Conservation (phyloP, 2,329 filamentous ascomycete species). For the Madurella mycetomatis region DNA sequence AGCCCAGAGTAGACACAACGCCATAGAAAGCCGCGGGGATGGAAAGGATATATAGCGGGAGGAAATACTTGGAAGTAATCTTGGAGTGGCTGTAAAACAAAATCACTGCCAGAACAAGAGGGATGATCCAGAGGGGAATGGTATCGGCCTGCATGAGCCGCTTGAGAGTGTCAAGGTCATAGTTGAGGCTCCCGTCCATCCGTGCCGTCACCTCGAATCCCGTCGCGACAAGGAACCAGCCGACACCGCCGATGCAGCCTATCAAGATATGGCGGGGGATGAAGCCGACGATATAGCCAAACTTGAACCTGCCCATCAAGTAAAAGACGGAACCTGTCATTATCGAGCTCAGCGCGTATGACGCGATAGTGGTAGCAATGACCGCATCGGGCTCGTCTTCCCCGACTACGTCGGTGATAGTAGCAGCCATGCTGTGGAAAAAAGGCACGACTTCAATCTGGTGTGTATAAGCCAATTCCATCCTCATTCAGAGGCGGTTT, state of each 20-base stretch:
- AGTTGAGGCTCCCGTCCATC: conserved; percentile 78
- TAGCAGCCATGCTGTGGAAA: conserved; percentile 96
- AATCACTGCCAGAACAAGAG: conserved; percentile 68
- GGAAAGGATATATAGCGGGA: conserved; percentile 79
- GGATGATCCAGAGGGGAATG: conserved; percentile 75
- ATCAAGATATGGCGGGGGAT: conserved; percentile 95
- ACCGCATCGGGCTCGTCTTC: conserved; percentile 78
- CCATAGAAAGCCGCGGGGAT: conserved; percentile 77
- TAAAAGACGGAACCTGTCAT: conserved; percentile 91
- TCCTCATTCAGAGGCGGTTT: background rate
- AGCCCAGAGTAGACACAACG: conserved; percentile 65
- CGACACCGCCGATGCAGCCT: conserved; percentile 94
- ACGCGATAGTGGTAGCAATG: conserved; percentile 87
- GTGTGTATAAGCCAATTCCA: conserved; percentile 1
- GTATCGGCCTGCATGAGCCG: conserved; percentile 71
- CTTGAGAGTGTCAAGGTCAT: conserved; percentile 70
- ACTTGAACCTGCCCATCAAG: conserved; percentile 76
- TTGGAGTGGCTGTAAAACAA: conserved; percentile 73
- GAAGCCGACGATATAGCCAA: conserved; percentile 92
- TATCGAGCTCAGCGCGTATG: conserved; percentile 86
- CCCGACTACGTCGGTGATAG: conserved; percentile 74
- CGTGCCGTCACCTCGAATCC: conserved; percentile 91
- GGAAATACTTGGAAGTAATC: conserved; percentile 75
- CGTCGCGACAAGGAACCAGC: conserved; percentile 88
- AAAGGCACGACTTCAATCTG: conserved; percentile 96